Evolutionary conservation across 2,329 filamentous ascomycete genomes (phyloP).

Genomic region (Penicillium expansum): DNA sequence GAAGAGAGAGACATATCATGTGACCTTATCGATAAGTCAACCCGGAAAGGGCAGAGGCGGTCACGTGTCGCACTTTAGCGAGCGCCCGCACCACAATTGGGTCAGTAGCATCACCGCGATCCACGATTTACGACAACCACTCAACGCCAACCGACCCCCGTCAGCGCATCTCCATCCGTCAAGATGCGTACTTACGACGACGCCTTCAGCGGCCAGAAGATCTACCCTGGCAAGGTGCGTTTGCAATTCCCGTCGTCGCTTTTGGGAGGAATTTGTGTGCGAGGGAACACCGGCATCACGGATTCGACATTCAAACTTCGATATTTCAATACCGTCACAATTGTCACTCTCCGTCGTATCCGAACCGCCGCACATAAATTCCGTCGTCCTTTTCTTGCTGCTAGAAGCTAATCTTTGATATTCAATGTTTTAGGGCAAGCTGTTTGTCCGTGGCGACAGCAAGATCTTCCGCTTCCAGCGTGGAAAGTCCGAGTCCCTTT

Average conservation of each 20-base stretch:
- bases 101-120: constrained; percentile 36
- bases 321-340: constrained; percentile 5
- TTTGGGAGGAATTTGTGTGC: constrained; percentile 17
- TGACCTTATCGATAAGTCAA: constrained; percentile 11
- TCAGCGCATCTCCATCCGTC: constrained; percentile 50
- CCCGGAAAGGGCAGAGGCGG: constrained; percentile 38
- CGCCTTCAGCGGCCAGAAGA: constrained; percentile 73
- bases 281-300: constrained; percentile 15
- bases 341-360: constrained; percentile 7
- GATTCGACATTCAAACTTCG: constrained; percentile 8
- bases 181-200: constrained; percentile 77
- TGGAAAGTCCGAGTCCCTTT: constrained; percentile 99
- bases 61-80: constrained; percentile 48
- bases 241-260: constrained; percentile 21
- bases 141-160: constrained; percentile 45
- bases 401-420: constrained; percentile 32
- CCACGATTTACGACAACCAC: constrained; percentile 44
- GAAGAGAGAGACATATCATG: not conserved
- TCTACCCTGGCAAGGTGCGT: constrained; percentile 76
- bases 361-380: constrained; percentile 11
- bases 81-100: constrained; percentile 45
- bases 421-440: constrained; percentile 74
- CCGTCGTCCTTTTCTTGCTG: not conserved
- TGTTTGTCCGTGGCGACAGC: constrained; percentile 99
- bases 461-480: constrained; percentile 99